Evolutionary conservation across 1,139 yeast species (phyloP), one percentile per base, ranked within the genome.

Genomic region (Wickerhamomyces sp.): DNA sequence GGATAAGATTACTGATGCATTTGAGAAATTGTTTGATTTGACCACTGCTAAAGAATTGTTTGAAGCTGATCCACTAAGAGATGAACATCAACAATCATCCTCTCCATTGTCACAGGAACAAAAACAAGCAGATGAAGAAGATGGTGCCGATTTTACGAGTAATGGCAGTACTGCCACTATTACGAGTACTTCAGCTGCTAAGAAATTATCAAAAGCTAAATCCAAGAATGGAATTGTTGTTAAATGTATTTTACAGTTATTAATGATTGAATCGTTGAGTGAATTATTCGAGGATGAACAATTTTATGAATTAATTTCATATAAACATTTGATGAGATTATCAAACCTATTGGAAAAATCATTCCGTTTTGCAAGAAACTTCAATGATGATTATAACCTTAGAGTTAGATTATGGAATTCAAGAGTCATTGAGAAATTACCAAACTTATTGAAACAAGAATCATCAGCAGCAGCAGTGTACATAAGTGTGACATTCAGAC

Each of bases 401-500:
- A 73, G 99, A 54, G 85, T 87, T 23, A 73, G 95, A 53, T 72
- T 94, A 42, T 91, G 95, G 84, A 87, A 89, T 60, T 89, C 94
- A 10, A 96, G 97, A 2, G 83, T 90, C 34, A 93, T 91, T 68
- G 95, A 89, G 59, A 85, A 93, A 61, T 74, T 91, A 50, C 99
- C 99, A 26, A 94, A 93, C 60, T 70, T 94, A 56, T 71, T 91
- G 56, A 87, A 88, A 57, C 99, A 94, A 65, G 99, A 94, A 64
- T 83, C 95, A 0, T 81, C 90, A 26, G 81, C 97, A 0, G 85
- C 96, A 2, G 93, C 95, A 2, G 95, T 90, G 2, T 86, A 83
- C 63, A 81, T 93, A 53, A 83, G 84, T 55, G 77, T 90, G 41
- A 74, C 88, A 73, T 86, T 93, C 72, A 75, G 85, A 56, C 71